Percentiles rank a stretch among this genome's conserved stretches.
phyloP scores from a whole-genome alignment of 2,329 filamentous ascomycete genomes.

The Fusarium staphyleae region DNA sequence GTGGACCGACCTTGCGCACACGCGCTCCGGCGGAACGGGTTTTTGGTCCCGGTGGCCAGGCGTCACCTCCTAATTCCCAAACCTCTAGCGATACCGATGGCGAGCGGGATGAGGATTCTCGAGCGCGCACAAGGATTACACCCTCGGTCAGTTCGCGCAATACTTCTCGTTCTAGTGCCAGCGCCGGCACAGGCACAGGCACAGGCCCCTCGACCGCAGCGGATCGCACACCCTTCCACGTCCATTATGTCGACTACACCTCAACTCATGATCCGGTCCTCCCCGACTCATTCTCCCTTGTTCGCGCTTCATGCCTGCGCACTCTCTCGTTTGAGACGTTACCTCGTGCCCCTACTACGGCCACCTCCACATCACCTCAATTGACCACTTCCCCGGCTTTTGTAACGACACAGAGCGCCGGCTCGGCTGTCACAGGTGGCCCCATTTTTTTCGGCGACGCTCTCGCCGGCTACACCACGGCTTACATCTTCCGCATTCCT shows the following conservation, averaged over 20 bases:
- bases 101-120: constrained; percentile 54
- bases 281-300: constrained; percentile 69
- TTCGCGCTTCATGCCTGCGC: constrained; percentile 70
- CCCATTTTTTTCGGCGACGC: constrained; percentile 75
- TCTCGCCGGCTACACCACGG: constrained; percentile 70
- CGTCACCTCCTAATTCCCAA: constrained; percentile 61
- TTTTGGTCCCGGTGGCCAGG: constrained; percentile 55
- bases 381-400: constrained; percentile 55
- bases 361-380: constrained; percentile 48
- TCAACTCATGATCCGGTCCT: constrained; percentile 71
- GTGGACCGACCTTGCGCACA: constrained; percentile 66
- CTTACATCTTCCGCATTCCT: constrained; percentile 73
- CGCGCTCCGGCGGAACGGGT: constrained; percentile 67
- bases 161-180: constrained; percentile 62
- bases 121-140: constrained; percentile 51
- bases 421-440: constrained; percentile 65
- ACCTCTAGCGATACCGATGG: constrained; percentile 60
- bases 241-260: constrained; percentile 72
- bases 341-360: constrained; percentile 60
- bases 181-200: constrained; percentile 49
- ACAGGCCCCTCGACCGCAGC: constrained; percentile 53
- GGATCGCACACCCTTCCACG: constrained; percentile 58
- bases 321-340: constrained; percentile 72
- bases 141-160: constrained; percentile 53
- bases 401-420: constrained; percentile 61